Evolutionary conservation across 768 basidiomycete species (phyloP), one percentile per base, ranked within the genome.

Genomic region (Leucocoprinus birnbaumii): DNA sequence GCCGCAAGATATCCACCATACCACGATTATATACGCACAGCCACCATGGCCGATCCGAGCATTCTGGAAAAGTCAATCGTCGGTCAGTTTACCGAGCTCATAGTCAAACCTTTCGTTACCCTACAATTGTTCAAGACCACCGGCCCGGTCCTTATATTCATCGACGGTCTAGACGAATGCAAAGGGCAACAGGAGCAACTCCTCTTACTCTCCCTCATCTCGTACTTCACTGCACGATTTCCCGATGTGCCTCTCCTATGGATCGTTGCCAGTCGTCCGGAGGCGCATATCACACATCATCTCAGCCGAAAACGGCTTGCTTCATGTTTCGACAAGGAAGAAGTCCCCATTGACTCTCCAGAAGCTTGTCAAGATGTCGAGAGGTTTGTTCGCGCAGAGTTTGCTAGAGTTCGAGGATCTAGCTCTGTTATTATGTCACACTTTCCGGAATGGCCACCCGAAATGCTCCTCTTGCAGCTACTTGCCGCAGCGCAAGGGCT

Each of bases 51-150:
- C 3, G 49, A 58, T 27, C 61, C 56, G 16, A 41, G 46, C 13
- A 18, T 59, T 7, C 54, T 40, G 6, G 18, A 42, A 11, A 62
- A 59, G 35, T 57, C 54, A 2, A 25, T 56, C 1, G 16, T 8
- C 3, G 27, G 34, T 1, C 65, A 66, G 27, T 22, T 63, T 11
- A 25, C 50, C 6, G 16, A 43, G 2, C 51, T 65, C 8, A 41
- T 65, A 2, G 25, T 62, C 3, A 40, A 61, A 18, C 58, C 64
- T 2, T 50, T 62, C 25, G 50, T 13, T 11, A 8, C 9, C 46
- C 24, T 7, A 3, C 26, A 25, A 18, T 5, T 45, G 24, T 14
- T n/a, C n/a, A n/a, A 45, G 6, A 7, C 3, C 7, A 24, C 11
- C 3, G 7, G 14, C 4, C 44, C 16, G 9, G 4, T 42, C 24